A percentile compares a stretch with the other conserved stretches of the same genome.
Evolutionary conservation across 2,329 filamentous ascomycete genomes (phyloP).

Genomic region (Penicillium italicum): DNA sequence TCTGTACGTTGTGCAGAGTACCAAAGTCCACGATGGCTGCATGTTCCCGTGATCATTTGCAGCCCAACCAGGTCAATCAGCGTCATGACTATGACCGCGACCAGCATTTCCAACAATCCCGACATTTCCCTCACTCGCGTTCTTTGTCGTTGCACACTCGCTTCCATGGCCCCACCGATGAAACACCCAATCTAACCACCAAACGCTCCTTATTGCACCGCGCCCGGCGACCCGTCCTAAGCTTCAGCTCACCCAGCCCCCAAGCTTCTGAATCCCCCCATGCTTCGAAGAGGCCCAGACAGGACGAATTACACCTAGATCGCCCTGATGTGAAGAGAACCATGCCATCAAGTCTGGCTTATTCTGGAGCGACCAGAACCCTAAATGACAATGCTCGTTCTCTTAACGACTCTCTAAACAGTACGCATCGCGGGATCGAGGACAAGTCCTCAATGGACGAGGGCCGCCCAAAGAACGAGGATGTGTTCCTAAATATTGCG

Average conservation of each 20-base stretch:
- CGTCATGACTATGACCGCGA: background rate
- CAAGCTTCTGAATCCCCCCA: slow-evolving; percentile 24
- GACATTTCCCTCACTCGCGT: slow-evolving; percentile 1
- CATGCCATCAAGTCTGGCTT: slow-evolving; percentile 34
- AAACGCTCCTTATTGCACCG: slow-evolving; percentile 40
- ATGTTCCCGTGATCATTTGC: slow-evolving; percentile 6
- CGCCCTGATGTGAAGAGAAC: slow-evolving; percentile 31
- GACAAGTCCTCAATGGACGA: slow-evolving; percentile 38
- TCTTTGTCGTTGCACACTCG: slow-evolving; percentile 19
- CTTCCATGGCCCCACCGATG: slow-evolving; percentile 40
- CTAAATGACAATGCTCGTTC: slow-evolving; percentile 27
- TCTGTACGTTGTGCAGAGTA: background rate
- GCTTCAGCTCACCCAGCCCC: slow-evolving; percentile 24
- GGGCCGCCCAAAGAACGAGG: slow-evolving; percentile 39
- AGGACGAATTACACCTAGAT: slow-evolving; percentile 20
- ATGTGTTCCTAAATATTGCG: slow-evolving; percentile 48
- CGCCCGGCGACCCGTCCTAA: slow-evolving; percentile 30
- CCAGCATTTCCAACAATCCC: background rate
- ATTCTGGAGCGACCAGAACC: slow-evolving; percentile 27
- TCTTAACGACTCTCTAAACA: slow-evolving; percentile 16
- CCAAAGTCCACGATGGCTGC: slow-evolving; percentile 2
- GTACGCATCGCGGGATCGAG: slow-evolving; percentile 24
- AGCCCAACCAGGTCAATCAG: slow-evolving; percentile 3
- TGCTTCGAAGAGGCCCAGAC: slow-evolving; percentile 28
- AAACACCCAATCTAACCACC: slow-evolving; percentile 43